These are phyloP conservation scores for Coelastrella sp. DNA, from an alignment of 139 green algal genomes.

Conservation along the genomic window DNA sequence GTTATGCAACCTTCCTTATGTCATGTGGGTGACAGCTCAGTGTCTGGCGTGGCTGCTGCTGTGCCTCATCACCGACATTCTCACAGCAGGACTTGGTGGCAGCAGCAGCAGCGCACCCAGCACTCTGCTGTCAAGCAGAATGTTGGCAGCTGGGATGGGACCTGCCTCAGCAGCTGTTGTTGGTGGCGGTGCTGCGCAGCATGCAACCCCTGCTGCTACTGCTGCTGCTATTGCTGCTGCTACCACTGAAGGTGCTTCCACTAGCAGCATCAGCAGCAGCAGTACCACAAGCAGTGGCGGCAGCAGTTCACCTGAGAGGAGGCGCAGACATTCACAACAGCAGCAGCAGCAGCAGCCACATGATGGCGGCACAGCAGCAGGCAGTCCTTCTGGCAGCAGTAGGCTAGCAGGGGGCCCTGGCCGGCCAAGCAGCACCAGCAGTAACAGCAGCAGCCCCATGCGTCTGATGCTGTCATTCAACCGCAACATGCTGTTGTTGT, in stretches of 20 bases:
- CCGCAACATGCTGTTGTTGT: constrained; percentile 72
- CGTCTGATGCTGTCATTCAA: constrained; percentile 57
- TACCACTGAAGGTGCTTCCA: constrained; percentile 30
- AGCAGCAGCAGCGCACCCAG: not conserved
- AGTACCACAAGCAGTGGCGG: constrained; percentile 26
- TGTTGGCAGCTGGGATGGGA: not conserved
- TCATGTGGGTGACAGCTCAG: constrained; percentile 79
- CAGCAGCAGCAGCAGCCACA: constrained; percentile 39
- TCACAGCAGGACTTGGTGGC: constrained; percentile 9
- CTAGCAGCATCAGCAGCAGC: constrained; percentile 20
- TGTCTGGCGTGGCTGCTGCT: constrained; percentile 62
- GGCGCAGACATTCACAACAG: not conserved
- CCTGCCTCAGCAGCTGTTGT: not conserved
- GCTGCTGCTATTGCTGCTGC: no score
- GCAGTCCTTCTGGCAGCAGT: not conserved
- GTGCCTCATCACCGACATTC: constrained; percentile 34
- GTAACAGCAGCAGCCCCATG: constrained; percentile 13
- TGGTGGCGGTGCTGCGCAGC: constrained; percentile 29
- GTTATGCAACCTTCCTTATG: constrained; percentile 83
- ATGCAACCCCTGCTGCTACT: not conserved
- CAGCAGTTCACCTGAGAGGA: not conserved
- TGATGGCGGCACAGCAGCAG: constrained; percentile 22
- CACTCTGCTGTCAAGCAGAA: constrained; percentile 5
- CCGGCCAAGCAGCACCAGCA: constrained; percentile 20
- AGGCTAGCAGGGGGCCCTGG: not conserved